Conservation (phyloP, 352 stramenopile species). For the Phytophthora pisi region DNA sequence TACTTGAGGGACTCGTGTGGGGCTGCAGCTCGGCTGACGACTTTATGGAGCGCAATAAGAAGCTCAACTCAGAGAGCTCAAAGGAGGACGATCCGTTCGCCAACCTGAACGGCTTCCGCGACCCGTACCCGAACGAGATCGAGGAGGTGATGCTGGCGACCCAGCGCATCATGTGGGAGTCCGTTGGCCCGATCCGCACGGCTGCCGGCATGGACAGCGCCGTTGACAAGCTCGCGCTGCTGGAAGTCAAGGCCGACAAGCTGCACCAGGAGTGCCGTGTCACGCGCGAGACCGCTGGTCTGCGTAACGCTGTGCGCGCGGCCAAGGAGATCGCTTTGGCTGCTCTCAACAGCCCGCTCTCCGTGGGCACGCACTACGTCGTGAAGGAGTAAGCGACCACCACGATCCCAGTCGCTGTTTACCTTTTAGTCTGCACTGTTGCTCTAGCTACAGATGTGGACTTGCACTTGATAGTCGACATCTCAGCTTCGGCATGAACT, state of each 20-base stretch:
- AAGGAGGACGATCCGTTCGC: conserved; percentile 48
- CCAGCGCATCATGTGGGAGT: conserved; percentile 93
- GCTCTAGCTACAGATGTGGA: no score
- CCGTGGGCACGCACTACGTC: conserved; percentile 92
- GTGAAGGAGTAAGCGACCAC: conserved; percentile 41
- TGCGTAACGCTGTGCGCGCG: conserved; percentile 90
- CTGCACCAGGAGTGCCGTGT: conserved; percentile 75
- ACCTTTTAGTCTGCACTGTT: background rate
- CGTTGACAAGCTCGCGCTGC: conserved; percentile 78
- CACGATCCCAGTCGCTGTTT: background rate
- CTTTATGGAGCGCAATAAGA: conserved; percentile 44
- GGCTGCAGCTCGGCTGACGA: conserved; percentile 89
- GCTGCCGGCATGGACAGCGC: conserved; percentile 73
- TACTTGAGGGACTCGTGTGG: conserved; percentile 95
- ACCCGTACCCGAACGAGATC: conserved; percentile 55
- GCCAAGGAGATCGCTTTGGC: conserved; percentile 88
- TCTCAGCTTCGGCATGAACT: background rate
- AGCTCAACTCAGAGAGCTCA: conserved; percentile 15
- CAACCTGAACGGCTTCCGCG: conserved; percentile 42
- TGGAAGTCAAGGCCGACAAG: conserved; percentile 79
- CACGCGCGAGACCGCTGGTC: conserved; percentile 74
- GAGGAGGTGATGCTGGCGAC: conserved; percentile 67
- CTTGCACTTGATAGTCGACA: background rate
- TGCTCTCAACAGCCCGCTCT: conserved; percentile 78
- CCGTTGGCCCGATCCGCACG: conserved; percentile 91